A percentile compares a stretch with the other conserved stretches of the same genome.
These are phyloP conservation scores for Nitzschia palea DNA, from an alignment of 108 stramenopile genomes.

Conservation along the genomic window DNA sequence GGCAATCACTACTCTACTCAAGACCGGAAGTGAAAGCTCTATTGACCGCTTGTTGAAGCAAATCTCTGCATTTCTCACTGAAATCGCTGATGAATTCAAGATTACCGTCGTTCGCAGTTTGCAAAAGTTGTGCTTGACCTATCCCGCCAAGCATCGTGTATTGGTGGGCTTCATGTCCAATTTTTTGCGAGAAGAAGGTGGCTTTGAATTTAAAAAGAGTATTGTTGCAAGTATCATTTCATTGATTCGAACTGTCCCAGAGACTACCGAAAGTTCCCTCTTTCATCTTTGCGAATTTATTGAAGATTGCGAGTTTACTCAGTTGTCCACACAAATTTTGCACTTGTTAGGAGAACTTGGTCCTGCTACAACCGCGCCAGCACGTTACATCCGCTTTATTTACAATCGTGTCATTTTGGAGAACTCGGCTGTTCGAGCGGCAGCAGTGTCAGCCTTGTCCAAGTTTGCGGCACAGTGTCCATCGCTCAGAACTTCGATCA, in stretches of 20 bases:
- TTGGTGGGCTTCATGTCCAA: slow-evolving; percentile 92
- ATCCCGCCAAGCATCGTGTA: slow-evolving; percentile 89
- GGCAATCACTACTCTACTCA: slow-evolving; percentile 98
- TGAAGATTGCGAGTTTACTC: slow-evolving; percentile 97
- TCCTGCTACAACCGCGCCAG: slow-evolving; percentile 79
- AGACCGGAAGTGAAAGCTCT: slow-evolving; percentile 95
- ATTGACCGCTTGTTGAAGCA: slow-evolving; percentile 98
- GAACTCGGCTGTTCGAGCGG: slow-evolving; percentile 91
- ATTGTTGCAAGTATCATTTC: slow-evolving; percentile 88
- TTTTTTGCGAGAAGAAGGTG: slow-evolving; percentile 94
- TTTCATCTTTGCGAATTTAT: slow-evolving; percentile 97
- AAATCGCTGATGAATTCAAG: slow-evolving; percentile 99
- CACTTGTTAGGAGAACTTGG: slow-evolving; percentile 90
- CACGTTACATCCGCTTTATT: slow-evolving; percentile 95
- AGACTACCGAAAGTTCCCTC: slow-evolving; percentile 84
- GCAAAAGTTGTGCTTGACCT: slow-evolving; percentile 88
- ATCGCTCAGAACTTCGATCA: slow-evolving; percentile 74
- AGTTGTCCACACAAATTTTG: slow-evolving; percentile 82
- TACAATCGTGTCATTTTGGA: slow-evolving; percentile 98
- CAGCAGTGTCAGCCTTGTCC: slow-evolving; percentile 85
- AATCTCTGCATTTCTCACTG: slow-evolving; percentile 96
- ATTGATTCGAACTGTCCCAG: slow-evolving; percentile 84
- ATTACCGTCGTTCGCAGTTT: slow-evolving; percentile 89
- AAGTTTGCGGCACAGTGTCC: slow-evolving; percentile 91
- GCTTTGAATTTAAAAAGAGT: slow-evolving; percentile 91